Evolutionary conservation across 2,329 filamentous ascomycete species (phyloP).

Genomic region (Monosporascus ibericus): DNA sequence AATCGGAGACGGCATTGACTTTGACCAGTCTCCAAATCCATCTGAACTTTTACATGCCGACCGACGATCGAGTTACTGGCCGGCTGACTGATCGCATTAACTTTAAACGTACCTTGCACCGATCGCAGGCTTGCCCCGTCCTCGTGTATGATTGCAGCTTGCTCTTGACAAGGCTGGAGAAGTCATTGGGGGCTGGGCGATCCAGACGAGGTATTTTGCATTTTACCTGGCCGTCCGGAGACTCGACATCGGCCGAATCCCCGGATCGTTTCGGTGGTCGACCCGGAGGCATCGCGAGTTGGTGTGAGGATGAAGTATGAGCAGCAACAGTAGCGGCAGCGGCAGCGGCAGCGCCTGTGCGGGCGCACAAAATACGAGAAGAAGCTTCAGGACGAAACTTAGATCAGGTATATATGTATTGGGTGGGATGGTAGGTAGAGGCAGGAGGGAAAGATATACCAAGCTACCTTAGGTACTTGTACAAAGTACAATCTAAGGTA

Average conservation of each 20-base stretch:
- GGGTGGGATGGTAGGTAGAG: no score
- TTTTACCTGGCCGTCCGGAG: constrained; percentile 32
- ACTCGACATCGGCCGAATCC: constrained; percentile 29
- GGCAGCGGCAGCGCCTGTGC: no score
- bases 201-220: constrained; percentile 45
- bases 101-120: constrained; percentile 64
- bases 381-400: no score
- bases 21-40: no score
- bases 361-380: no score
- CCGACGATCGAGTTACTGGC: not conserved
- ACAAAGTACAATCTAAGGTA: no score
- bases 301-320: not conserved
- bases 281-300: constrained; percentile 31
- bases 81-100: not conserved
- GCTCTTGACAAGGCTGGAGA: constrained; percentile 50
- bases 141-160: constrained; percentile 49
- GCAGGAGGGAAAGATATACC: no score
- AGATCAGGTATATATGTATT: no score
- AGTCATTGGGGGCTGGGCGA: constrained; percentile 38
- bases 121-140: constrained; percentile 82
- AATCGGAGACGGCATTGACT: no score
- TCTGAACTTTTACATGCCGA: no score
- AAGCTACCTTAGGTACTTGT: no score
- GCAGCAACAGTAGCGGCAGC: not conserved
- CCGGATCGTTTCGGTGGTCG: constrained; percentile 39